Conservation (phyloP, 202 grass and related monocot genomes). For the Zoysia matrella region DNA sequence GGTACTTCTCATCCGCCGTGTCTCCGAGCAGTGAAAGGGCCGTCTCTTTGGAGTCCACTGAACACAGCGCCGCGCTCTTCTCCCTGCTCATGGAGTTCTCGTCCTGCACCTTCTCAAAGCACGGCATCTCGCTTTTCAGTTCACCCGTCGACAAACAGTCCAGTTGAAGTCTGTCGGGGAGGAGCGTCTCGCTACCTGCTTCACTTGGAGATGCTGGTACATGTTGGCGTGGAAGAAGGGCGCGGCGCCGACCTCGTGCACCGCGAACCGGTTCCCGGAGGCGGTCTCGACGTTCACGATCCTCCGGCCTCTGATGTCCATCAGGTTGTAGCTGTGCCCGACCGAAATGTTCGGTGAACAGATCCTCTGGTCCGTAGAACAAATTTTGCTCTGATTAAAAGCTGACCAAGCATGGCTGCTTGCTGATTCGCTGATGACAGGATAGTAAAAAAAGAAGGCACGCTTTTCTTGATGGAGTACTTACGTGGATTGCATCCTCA, state of each 20-base stretch:
- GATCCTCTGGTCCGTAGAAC: conserved; percentile 47
- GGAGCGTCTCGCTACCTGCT: conserved; percentile 45
- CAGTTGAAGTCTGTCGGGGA: neutral
- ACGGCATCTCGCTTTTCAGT: neutral
- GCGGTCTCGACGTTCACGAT: conserved; percentile 85
- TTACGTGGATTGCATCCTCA: conserved; percentile 62
- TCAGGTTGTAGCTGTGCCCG: conserved; percentile 90
- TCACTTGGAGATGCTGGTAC: conserved; percentile 75
- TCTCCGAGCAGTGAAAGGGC: conserved; percentile 67
- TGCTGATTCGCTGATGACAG: too few relatives aligned
- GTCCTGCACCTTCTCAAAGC: conserved; percentile 59
- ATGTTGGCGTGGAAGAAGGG: conserved; percentile 96
- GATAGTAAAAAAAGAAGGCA: too few relatives aligned
- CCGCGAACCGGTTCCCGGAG: conserved; percentile 57
- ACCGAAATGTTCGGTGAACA: conserved; percentile 56
- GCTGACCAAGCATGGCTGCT: too few relatives aligned
- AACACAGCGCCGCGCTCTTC: conserved; percentile 52
- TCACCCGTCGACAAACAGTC: too few relatives aligned
- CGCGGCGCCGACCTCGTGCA: conserved; percentile 52
- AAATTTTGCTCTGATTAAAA: neutral
- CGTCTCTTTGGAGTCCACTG: conserved; percentile 58
- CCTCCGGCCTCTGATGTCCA: conserved; percentile 58
- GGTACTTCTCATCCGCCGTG: conserved; percentile 67
- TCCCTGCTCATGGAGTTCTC: conserved; percentile 80
- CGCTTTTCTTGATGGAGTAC: neutral